Base-by-base conservation (phyloP, 495 filamentous ascomycete species). In the Zalerion maritima region DNA sequence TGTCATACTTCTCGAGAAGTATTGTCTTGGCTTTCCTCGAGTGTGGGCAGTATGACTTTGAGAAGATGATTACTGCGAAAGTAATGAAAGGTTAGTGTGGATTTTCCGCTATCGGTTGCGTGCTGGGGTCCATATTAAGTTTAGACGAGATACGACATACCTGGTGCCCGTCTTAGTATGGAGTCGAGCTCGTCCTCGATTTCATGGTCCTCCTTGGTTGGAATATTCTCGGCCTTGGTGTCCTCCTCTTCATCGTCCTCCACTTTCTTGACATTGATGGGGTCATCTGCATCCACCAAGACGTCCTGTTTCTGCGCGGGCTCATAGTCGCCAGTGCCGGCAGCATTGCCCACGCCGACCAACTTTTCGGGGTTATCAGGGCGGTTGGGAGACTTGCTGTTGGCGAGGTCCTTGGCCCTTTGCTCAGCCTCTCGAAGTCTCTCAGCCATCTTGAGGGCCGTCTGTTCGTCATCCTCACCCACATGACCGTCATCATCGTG, bases 31-130 rank as follows among this genome's bases (percentile, higher is more conserved):
- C 89, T 38, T 66, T 71, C 36, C 65, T 69, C 24, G 85, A 94
- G 58, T 71, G 74, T 0, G 78, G 82, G 54, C 89, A 97, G 54
- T 82, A 92, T 1, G 78, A 72, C 53, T 96, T 96, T 31, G 83
- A 92, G 60, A 96, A 94, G 29, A 97, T 81, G 43, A 94, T 81
- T 28, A 94, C 80, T 85, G 44, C 18, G 26, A n/a, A 11, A 9
- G 27, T 42, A 43, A 52, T 54, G 18, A 33, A 4, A 16, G 24
- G 25, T 43, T 24, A 42, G 36, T 16, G 16, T 17, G 35, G 13
- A 6, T 6, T 21, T n/a, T 18, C 15, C 23, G 20, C 18, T 7
- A 8, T 9, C 12, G n/a, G 18, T 26, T 26, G 6, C 3, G 9
- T 4, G 1, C 13, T 2, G 13, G 23, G 36, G n/a, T n/a, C n/a